Evolutionary conservation across 176 grass and related monocot species (phyloP).

Genomic region (Musa schizocarpa): DNA sequence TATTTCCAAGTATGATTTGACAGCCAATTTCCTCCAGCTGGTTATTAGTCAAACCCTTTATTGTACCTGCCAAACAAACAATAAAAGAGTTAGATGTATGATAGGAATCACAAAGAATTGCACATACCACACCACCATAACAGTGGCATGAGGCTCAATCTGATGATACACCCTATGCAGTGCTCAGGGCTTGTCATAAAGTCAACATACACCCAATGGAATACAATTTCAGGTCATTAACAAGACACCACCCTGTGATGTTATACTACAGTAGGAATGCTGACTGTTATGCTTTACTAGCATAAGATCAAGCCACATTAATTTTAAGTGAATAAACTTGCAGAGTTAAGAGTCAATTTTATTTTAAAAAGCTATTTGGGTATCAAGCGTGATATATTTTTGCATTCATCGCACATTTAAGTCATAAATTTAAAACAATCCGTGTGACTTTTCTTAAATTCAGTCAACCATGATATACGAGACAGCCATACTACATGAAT

Average conservation of each 20-base stretch:
- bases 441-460: too few species aligned
- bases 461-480: too few species aligned
- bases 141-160: too few species aligned
- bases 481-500: too few species aligned
- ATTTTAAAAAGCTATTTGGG: neutral
- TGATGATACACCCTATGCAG: neutral
- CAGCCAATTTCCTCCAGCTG: conserved; percentile 88
- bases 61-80: conserved; percentile 55
- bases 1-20: conserved; percentile 98
- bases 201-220: neutral
- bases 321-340: neutral
- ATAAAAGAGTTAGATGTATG: neutral
- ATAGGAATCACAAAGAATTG: neutral
- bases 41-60: conserved; percentile 85
- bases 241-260: neutral
- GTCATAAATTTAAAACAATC: neutral
- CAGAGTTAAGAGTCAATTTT: neutral
- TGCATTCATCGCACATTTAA: neutral
- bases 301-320: neutral
- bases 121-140: neutral
- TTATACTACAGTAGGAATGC: neutral
- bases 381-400: neutral
- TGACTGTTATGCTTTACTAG: neutral
- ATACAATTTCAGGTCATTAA: neutral
- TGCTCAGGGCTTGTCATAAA: neutral